Evolutionary conservation across 345 rosid genomes (phyloP).

Genomic region (Populus nigra): DNA sequence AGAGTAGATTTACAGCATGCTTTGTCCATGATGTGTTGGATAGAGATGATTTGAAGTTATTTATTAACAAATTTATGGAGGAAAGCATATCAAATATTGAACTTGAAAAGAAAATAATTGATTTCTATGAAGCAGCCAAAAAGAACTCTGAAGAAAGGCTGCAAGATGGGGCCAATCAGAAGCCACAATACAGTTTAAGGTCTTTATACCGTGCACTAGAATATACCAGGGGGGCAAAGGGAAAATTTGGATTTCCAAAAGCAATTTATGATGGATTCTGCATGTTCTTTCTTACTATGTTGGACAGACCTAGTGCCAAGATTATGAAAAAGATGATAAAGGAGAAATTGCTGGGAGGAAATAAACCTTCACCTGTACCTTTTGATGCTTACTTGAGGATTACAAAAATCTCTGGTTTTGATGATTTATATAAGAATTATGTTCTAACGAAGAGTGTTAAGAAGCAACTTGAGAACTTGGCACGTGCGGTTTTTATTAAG

Average conservation of each 20-base stretch:
- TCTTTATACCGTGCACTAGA: conserved; percentile 90
- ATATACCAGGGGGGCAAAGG: conserved; percentile 63
- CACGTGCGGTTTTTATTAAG: conserved; percentile 75
- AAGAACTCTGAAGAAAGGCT: conserved; percentile 75
- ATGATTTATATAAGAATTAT: conserved; percentile 54
- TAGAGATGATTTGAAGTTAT: conserved; percentile 68
- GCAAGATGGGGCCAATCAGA: conserved; percentile 99
- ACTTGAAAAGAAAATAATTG: conserved; percentile 50
- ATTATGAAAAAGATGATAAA: conserved; percentile 59
- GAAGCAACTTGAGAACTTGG: conserved; percentile 70
- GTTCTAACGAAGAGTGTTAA: conserved; percentile 70
- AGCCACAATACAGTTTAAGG: conserved; percentile 92
- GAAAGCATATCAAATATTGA: conserved; percentile 49
- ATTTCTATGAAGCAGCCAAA: conserved; percentile 75
- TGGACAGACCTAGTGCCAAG: conserved; percentile 77
- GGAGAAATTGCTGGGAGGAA: conserved; percentile 45
- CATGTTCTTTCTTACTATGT: conserved; percentile 85
- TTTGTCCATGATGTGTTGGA: conserved; percentile 79
- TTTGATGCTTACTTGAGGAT: conserved; percentile 46
- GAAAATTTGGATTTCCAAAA: conserved; percentile 54
- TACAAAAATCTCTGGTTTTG: conserved; percentile 26
- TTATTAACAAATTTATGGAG: conserved; percentile 65
- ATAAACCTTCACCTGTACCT: conserved; percentile 39
- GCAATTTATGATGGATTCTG: conserved; percentile 82
- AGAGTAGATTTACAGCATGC: conserved; percentile 84